Conservation (phyloP, 371 early-diverging fungal genomes). For the Mortierella sp. region DNA sequence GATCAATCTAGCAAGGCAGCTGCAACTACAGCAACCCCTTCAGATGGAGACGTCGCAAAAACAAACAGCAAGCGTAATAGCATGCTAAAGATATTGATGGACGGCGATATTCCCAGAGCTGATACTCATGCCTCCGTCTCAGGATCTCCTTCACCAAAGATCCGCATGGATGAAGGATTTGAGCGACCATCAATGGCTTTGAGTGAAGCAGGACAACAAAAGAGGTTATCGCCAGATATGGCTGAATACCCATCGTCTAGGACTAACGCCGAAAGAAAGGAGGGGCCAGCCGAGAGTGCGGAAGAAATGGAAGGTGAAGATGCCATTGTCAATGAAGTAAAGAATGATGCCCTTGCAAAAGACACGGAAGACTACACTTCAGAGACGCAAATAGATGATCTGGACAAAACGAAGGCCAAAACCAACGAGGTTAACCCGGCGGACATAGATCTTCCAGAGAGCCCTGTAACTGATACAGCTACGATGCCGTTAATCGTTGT, state of each 20-base stretch:
- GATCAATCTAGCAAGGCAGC: background rate
- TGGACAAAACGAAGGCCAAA: background rate
- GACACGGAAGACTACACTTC: too few relatives aligned
- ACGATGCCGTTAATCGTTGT: background rate
- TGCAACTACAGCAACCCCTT: background rate
- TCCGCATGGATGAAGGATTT: slow-evolving; percentile 42
- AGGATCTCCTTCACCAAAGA: slow-evolving; percentile 14
- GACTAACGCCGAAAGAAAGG: too few relatives aligned
- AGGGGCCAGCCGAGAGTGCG: too few relatives aligned
- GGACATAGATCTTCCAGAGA: slow-evolving; percentile 8
- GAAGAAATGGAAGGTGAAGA: too few relatives aligned
- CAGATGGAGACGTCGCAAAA: background rate
- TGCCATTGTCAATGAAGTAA: too few relatives aligned
- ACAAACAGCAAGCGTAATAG: slow-evolving; percentile 17
- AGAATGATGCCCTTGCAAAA: too few relatives aligned
- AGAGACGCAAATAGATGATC: too few relatives aligned
- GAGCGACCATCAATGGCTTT: slow-evolving; percentile 9
- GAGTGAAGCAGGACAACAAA: background rate
- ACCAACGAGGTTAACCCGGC: slow-evolving; percentile 3
- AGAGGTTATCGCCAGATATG: background rate
- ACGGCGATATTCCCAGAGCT: slow-evolving; percentile 19
- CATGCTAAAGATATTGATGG: slow-evolving; percentile 41
- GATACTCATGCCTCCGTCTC: background rate
- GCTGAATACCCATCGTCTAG: too few relatives aligned
- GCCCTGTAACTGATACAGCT: background rate